A percentile compares a stretch with the other conserved stretches of the same genome.
Conservation (phyloP, 2,329 filamentous ascomycete species). For the Sclerotinia subarctica region DNA sequence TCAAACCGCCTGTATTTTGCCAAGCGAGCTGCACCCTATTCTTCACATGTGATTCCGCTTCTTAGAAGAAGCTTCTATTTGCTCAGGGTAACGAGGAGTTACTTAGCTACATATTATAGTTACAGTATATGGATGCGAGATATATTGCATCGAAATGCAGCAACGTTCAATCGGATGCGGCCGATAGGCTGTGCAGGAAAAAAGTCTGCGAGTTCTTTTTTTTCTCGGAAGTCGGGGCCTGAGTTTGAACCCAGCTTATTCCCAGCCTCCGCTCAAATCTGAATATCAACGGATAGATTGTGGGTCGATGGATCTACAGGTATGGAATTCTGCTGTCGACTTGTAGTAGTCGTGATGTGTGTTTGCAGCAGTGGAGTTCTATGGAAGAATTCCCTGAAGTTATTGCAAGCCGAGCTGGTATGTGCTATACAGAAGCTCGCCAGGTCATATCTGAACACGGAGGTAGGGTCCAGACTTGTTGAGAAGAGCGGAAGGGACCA, state of each 20-base stretch:
- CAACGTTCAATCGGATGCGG: neutral
- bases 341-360: neutral
- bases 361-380: neutral
- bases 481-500: neutral
- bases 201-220: neutral
- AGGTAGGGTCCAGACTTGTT: neutral
- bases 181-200: neutral
- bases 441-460: conserved; percentile 6
- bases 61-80: neutral
- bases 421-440: conserved; percentile 1
- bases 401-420: neutral
- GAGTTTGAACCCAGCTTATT: neutral
- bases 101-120: neutral
- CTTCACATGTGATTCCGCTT: neutral
- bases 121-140: neutral
- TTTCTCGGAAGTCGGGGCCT: neutral
- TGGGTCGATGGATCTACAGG: conserved; percentile 3
- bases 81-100: neutral
- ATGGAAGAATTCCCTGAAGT: neutral
- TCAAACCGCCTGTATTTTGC: neutral
- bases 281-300: neutral
- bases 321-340: neutral
- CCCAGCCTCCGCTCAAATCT: neutral
- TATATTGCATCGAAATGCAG: neutral
- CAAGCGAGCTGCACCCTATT: conserved; percentile 5